phyloP scores from a whole-genome alignment of 495 filamentous ascomycete genomes.

The Neurospora sp. region DNA sequence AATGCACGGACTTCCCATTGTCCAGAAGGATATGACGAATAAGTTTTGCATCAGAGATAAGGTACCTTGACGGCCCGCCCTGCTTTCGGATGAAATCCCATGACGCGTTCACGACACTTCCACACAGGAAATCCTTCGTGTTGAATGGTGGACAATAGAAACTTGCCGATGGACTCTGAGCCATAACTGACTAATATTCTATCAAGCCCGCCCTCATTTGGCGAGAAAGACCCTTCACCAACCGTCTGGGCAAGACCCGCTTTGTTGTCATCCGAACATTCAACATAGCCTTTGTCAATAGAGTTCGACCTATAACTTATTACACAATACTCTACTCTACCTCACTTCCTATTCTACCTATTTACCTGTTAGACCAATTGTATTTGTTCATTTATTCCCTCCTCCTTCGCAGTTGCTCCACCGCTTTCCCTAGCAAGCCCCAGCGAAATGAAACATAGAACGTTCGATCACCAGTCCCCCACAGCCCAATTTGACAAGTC shows the following conservation, averaged over 20 bases:
- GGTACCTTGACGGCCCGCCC: neutral
- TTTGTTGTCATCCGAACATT: neutral
- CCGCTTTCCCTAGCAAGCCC: neutral
- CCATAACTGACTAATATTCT: too few relatives aligned
- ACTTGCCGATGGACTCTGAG: too few relatives aligned
- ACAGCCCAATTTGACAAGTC: neutral
- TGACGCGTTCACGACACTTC: neutral
- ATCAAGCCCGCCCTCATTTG: too few relatives aligned
- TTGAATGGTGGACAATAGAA: neutral
- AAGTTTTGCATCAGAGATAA: neutral
- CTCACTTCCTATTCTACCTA: neutral
- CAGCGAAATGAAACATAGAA: neutral
- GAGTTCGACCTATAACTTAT: neutral
- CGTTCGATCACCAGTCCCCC: neutral
- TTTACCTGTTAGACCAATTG: neutral
- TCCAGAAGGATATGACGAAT: neutral
- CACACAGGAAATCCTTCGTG: neutral
- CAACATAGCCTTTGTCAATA: neutral
- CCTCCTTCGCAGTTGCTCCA: neutral
- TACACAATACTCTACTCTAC: neutral
- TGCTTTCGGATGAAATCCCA: neutral
- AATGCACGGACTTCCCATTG: neutral
- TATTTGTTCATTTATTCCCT: too few relatives aligned
- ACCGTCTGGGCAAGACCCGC: neutral
- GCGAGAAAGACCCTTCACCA: too few relatives aligned